Evolutionary conservation across 192 early-diverging fungal genomes (phyloP), one percentile per base, ranked within the genome.

Genomic region (Gaertneriomyces semiglobifer): DNA sequence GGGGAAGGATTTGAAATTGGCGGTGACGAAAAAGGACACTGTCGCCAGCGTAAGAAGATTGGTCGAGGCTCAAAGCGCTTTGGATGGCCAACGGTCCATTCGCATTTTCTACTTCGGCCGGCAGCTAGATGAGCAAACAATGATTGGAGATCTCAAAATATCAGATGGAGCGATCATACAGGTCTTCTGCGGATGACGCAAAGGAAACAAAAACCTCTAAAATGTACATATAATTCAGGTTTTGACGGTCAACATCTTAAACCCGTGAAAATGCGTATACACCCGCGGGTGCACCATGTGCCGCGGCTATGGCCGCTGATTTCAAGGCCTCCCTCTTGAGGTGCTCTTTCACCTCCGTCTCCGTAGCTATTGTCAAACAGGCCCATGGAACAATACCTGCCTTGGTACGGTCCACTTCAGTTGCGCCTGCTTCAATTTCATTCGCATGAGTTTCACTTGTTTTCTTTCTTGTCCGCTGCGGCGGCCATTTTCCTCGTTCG

Each of bases 91-190:
- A 46, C 8, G 7, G 4, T 18, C 41, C 51, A 11, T 62, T 5
- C 43, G 51, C 44, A 12, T 73, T 10, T 70, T 73, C 39, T 60
- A 73, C 53, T 46, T 73, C 10, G 72, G 72, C 11, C 64, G 62
- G 44, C 41, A 33, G 45, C 11, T 73, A 14, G 16, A 11, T 7
- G 72, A 73, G 39, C 33, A 19, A 19, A 52, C 18, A n/a, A 63
- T 19, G 9, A 44, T 73, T 5, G 25, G 43, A 42, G 62, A 72
- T n/a, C 10, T 65, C n/a, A n/a, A 63, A 6, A 4, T 73, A 20
- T n/a, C 19, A 12, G 72, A 68, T 0, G 72, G 72, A 18, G 48
- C 50, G 16, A 58, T 73, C 19, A 19, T 73, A 44, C 72, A 73
- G 68, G 62, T 73, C 25, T 33, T 33, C 25, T 33, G 25, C 25